Evolutionary conservation across 805 yeast genomes (phyloP), one percentile per base, ranked within the genome.

Genomic region (Wickerhamiella bombiphila): DNA sequence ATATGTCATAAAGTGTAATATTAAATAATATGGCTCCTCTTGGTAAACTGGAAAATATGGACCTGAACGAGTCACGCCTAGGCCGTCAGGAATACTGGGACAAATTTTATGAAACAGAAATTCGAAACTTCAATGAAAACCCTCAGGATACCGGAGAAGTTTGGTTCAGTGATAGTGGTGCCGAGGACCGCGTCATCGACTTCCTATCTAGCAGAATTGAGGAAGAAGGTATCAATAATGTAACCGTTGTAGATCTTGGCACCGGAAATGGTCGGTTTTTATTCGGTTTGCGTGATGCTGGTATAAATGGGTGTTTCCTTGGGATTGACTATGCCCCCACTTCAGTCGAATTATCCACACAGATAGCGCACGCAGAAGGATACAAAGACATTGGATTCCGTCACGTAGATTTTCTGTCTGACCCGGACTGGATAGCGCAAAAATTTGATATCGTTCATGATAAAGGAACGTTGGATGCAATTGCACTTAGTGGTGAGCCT

Each of bases 381-480:
- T 28, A 42, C 26, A 33, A 20, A 3, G 53, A 49, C 22, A 58
- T 74, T 4, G 42, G 45, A 3, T 88, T 91, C 51, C 59, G 63
- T 26, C 75, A 70, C 34, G 80, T 74, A 2, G 96, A 91, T 57
- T 69, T 91, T 38, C 65, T 81, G 38, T 56, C 60, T 31, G 51
- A 55, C 1, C 49, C 63, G 13, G 58, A 57, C 13, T 39, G 67
- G 66, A 63, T 52, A 29, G 28, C 33, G 4, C 64, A 58, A 3
- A 51, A 61, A 17, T 85, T 71, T 58, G 94, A 86, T 52, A 56
- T 91, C 6, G 70, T 88, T 1, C 60, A 85, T 14, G 99, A 91
- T 58, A 91, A 91, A 56, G 99, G 99, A 6, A 91, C 99, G 0
- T 60, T 91, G 17, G 99, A 91, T 60, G 99, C 99, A 4, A 88